phyloP scores from a whole-genome alignment of 768 basidiomycete genomes.

The Lyophyllum shimeji region DNA sequence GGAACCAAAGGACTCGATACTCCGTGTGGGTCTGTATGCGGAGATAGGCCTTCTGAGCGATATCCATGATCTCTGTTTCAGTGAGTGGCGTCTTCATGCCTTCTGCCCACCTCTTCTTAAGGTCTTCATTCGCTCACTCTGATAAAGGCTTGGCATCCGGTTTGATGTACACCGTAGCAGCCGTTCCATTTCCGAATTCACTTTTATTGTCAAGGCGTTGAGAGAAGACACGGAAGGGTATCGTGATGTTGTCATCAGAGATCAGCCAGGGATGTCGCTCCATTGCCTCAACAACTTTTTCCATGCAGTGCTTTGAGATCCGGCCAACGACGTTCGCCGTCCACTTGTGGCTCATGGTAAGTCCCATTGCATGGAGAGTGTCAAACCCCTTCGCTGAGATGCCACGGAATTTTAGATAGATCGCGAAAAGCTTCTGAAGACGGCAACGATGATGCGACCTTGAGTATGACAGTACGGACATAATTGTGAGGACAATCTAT shows the following conservation, averaged over 20 bases:
- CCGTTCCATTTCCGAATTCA: slow-evolving; percentile 35
- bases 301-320: slow-evolving; percentile 26
- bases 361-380: slow-evolving; percentile 31
- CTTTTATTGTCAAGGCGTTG: slow-evolving; percentile 35
- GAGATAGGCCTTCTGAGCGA: slow-evolving; percentile 13
- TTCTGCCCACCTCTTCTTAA: slow-evolving; percentile 20
- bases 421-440: slow-evolving; percentile 30
- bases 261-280: slow-evolving; percentile 27
- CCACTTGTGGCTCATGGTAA: slow-evolving; percentile 43
- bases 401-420: slow-evolving; percentile 38
- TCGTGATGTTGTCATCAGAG: slow-evolving; percentile 35
- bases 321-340: slow-evolving; percentile 21
- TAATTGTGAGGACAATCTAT: not conserved
- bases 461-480: slow-evolving; percentile 22
- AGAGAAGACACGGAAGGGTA: slow-evolving; percentile 34
- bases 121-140: slow-evolving; percentile 12
- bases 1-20: slow-evolving; percentile 24
- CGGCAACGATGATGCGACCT: slow-evolving; percentile 24
- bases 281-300: slow-evolving; percentile 22
- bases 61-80: slow-evolving; percentile 20
- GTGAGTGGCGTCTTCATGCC: slow-evolving; percentile 24
- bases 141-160: slow-evolving; percentile 18
- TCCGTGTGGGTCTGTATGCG: slow-evolving; percentile 9
- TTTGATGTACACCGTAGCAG: slow-evolving; percentile 33
- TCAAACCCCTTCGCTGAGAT: slow-evolving; percentile 37